Evolutionary conservation across 2,329 filamentous ascomycete species (phyloP), one percentile per base, ranked within the genome.

Genomic region (Aspergillus floridensis): DNA sequence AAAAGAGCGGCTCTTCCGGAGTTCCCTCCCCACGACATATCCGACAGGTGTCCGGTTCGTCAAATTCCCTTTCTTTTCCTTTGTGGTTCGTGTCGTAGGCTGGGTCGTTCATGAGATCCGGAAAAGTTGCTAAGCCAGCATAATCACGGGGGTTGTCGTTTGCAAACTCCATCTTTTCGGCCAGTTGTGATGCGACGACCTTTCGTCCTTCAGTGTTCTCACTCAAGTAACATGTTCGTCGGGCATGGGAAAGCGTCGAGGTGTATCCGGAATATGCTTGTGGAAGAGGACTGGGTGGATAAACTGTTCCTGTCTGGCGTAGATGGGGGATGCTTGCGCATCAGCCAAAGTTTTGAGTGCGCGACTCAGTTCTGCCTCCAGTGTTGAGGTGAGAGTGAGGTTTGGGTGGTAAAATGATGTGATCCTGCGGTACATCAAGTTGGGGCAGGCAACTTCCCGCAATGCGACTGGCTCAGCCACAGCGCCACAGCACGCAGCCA

Each of bases 1-100:
- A 95, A 80, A 96, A 99, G 44, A 99, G 84, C 60, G 92, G 92
- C 72, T 98, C 95, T 4, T 90, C 85, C 4, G 83, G 76, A 1
- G 89, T 90, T 57, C 86, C 92, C 76, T 99, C 96, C 55, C 91
- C 92, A 67, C 96, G 87, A 77, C 95, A 99, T 81, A 99, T 99
- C 62, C 95, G 88, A 80, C 95, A 99, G n/a, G 92, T 96, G 72
- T 96, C 91, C 58, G 84, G 82, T 57, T 90, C 87, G 58, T 82
- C 78, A 22, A 72, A 44, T 19, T 70, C 70, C 59, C 69, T 76
- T 35, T 73, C 72, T 63, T 76, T 76, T 49, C 69, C 66, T 53
- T 74, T 70, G 26, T 61, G 57, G 58, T 79, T 79, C 19, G 75
- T 76, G 61, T 76, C 79, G 65, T 79, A 83, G 56, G 78, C 73